A percentile compares a stretch with the other conserved stretches of the same genome.
These are phyloP conservation scores for Arthrobotrys sphaeroides DNA, from an alignment of 2,329 filamentous ascomycete species.

Conservation along the genomic window DNA sequence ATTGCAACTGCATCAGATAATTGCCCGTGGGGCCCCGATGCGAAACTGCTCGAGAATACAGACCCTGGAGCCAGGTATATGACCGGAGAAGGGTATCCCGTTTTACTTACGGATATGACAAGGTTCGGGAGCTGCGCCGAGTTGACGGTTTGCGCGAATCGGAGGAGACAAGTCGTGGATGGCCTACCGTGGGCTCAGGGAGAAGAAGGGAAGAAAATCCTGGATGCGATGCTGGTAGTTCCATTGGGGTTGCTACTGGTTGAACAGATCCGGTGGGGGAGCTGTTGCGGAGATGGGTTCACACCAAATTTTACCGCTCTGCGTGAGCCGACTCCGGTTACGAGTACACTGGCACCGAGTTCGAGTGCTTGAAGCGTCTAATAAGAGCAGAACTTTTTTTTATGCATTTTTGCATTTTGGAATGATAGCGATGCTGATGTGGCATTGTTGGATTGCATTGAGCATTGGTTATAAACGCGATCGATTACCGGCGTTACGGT, in stretches of 20 bases:
- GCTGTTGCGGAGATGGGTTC: slow-evolving; percentile 50
- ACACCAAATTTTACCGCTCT: too few relatives aligned
- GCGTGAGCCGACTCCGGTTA: too few relatives aligned
- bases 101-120: slow-evolving; percentile 46
- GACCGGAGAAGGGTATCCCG: slow-evolving; percentile 24
- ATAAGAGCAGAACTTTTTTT: too few relatives aligned
- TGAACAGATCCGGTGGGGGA: slow-evolving; percentile 41
- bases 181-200: slow-evolving; percentile 29
- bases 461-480: too few relatives aligned
- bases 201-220: slow-evolving; percentile 16
- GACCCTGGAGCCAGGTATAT: slow-evolving; percentile 23
- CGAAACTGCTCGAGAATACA: slow-evolving; percentile 33
- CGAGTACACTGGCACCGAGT: too few relatives aligned
- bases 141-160: slow-evolving; percentile 46
- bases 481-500: too few relatives aligned
- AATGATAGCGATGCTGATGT: too few relatives aligned
- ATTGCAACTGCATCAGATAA: not conserved
- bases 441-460: too few relatives aligned
- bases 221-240: slow-evolving; percentile 41
- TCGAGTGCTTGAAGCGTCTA: too few relatives aligned
- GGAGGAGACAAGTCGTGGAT: slow-evolving; percentile 20
- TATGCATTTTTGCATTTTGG: too few relatives aligned
- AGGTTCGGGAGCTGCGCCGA: slow-evolving; percentile 27
- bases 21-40: slow-evolving; percentile 36
- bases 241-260: slow-evolving; percentile 39